Evolutionary conservation across 768 basidiomycete species (phyloP), one percentile per base, ranked within the genome.

Genomic region (Mycena leptocephala): DNA sequence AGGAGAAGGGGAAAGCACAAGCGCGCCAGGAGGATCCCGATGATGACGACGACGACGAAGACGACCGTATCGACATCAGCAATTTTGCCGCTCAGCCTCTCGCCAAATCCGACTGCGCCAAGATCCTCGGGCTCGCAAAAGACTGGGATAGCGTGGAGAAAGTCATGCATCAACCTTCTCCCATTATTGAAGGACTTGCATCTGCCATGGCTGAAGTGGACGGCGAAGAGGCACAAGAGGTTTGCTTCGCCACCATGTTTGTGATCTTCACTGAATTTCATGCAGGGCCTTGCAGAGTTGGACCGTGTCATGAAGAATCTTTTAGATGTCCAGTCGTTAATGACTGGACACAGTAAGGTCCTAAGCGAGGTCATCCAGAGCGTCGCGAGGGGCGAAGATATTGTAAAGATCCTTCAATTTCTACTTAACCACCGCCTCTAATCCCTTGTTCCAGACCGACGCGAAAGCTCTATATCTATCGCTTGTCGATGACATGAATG

Each of bases 81-180:
- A 89, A 90, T 80, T 93, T 96, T 76, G 84, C 79, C 8, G 90
- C 95, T 82, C 93, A 95, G 74, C 94, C 95, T 22, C 83, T 96
- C 64, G 86, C 88, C 68, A 89, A 84, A 79, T 85, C 85, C 13
- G 91, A 94, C 58, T 84, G 87, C 37, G 74, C 81, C 35, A 93
- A 89, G 80, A 82, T 95, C 35, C 84, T 87, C 11, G 93, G 93
- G 16, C 85, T 95, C 55, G 83, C 91, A 0, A 81, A 86, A 2
- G 94, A 95, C 82, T 95, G 95, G 95, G 81, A 87, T 26, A 82
- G 84, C 76, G 87, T 94, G 80, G 85, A 88, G 76, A 85, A 84
- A n/a, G 86, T 86, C 56, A 88, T 91, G 35, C 87, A 90, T 39
- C 84, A 84, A 24, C 89, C 87, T 51, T 88, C 90, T 79, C 67